Evolutionary conservation across 179 eudicot species (phyloP).

Genomic region (Spergularia azorica): DNA sequence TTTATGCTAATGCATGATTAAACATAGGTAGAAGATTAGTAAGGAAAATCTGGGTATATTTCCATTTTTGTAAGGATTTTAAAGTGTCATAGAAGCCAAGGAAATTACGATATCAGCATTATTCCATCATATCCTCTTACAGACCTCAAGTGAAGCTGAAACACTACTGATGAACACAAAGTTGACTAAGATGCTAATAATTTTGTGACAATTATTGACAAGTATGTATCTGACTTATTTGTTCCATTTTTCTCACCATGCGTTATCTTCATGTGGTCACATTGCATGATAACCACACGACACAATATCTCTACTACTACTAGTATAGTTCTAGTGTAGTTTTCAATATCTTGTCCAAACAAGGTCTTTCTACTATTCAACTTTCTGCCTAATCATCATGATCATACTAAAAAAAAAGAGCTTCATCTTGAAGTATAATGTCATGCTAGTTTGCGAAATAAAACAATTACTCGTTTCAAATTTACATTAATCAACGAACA

Average conservation of each 20-base stretch:
- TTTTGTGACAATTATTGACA: conserved; percentile 1
- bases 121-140: background rate
- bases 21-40: no score
- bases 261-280: conserved; percentile 32
- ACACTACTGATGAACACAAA: conserved; percentile 11
- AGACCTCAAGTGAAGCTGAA: background rate
- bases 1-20: no score
- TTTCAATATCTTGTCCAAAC: conserved; percentile 6
- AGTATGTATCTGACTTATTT: background rate
- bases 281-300: conserved; percentile 30
- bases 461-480: no score
- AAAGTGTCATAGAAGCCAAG: background rate
- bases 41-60: no score
- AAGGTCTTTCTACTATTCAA: background rate
- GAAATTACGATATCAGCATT: no score
- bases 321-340: background rate
- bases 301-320: conserved; percentile 23
- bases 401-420: background rate
- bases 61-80: background rate
- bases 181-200: conserved; percentile 23
- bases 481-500: no score
- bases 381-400: conserved; percentile 11
- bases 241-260: conserved; percentile 18
- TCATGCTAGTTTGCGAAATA: no score
- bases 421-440: no score